Evolutionary conservation across 1,139 yeast species (phyloP).

Genomic region (Yamadazyma buinensis): DNA sequence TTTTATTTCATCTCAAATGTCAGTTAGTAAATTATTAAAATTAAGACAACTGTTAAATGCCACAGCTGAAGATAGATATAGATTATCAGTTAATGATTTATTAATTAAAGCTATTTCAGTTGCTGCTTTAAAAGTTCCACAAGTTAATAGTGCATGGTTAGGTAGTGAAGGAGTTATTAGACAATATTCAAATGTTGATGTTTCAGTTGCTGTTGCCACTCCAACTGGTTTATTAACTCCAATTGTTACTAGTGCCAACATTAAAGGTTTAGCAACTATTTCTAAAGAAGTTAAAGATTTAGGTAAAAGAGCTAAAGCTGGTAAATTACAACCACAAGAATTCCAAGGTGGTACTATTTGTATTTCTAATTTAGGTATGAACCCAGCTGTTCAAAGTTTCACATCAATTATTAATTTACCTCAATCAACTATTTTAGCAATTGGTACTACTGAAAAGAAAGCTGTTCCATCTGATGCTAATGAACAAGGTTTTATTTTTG

Average conservation of each 20-base stretch:
- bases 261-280: conserved; percentile 79
- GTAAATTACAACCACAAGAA: conserved; percentile 91
- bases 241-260: conserved; percentile 81
- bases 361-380: conserved; percentile 98
- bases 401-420: conserved; percentile 98
- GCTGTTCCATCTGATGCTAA: conserved; percentile 91
- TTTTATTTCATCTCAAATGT: conserved; percentile 81
- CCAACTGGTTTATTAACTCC: conserved; percentile 98
- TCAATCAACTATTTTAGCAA: conserved; percentile 88
- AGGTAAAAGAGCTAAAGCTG: conserved; percentile 94
- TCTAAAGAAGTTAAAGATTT: conserved; percentile 85
- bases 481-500: conserved; percentile 89
- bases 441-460: conserved; percentile 88
- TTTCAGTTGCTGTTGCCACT: conserved; percentile 97
- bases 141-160: conserved; percentile 91
- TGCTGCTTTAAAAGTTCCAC: conserved; percentile 89
- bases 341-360: conserved; percentile 99
- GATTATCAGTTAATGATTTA: conserved; percentile 89
- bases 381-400: conserved; percentile 85
- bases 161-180: conserved; percentile 87
- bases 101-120: conserved; percentile 90
- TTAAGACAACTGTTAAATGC: conserved; percentile 88
- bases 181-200: conserved; percentile 88
- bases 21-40: conserved; percentile 87
- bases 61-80: conserved; percentile 81